These are phyloP conservation scores for Coprinopsis sp. DNA, from an alignment of 768 basidiomycete genomes.

Conservation along the genomic window DNA sequence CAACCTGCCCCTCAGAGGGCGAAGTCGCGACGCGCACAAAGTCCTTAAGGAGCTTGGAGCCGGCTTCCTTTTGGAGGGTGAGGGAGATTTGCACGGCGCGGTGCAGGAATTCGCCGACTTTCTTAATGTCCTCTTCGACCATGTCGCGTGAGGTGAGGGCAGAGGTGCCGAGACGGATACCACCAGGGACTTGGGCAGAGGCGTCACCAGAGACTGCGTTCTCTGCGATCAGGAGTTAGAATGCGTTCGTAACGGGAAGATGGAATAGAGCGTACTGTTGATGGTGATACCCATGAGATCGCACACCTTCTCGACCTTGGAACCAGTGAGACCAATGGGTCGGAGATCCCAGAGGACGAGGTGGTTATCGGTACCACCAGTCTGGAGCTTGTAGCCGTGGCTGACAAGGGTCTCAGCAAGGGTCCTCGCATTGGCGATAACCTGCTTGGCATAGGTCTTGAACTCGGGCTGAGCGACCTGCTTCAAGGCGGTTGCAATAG, in stretches of 20 bases:
- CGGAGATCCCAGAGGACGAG: conserved; percentile 97
- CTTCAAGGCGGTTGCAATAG: conserved; percentile 85
- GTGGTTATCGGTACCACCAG: conserved; percentile 95
- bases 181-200: conserved; percentile 93
- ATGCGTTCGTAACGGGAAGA: background rate
- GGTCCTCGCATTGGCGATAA: conserved; percentile 81
- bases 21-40: conserved; percentile 79
- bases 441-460: conserved; percentile 91
- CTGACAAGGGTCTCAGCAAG: conserved; percentile 67
- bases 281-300: conserved; percentile 96
- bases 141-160: conserved; percentile 94
- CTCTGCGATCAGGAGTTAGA: conserved; percentile 41
- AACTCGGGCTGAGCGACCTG: conserved; percentile 89
- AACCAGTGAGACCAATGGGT: conserved; percentile 92
- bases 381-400: conserved; percentile 94
- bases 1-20: conserved; percentile 64
- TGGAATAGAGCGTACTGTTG: conserved; percentile 60
- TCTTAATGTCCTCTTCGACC: conserved; percentile 80
- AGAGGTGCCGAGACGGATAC: conserved; percentile 93
- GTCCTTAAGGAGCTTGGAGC: conserved; percentile 92
- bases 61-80: conserved; percentile 89
- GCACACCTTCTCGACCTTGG: conserved; percentile 98
- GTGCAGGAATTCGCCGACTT: conserved; percentile 88
- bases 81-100: conserved; percentile 91
- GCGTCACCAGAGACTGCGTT: conserved; percentile 97